These are phyloP conservation scores for Lipomyces kockii DNA, from an alignment of 805 yeast species.

Conservation along the genomic window DNA sequence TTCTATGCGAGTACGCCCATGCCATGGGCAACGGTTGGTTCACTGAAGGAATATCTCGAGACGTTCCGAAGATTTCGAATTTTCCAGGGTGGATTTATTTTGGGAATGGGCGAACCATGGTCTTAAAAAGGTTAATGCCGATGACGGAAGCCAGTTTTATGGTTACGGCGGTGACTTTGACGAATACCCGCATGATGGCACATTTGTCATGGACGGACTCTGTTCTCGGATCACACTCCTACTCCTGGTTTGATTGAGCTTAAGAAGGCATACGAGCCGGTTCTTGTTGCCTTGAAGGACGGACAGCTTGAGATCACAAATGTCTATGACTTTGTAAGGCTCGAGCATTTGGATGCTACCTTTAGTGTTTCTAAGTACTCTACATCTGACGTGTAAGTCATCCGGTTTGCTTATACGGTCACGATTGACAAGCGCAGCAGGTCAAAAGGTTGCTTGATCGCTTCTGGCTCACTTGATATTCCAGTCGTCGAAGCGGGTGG, in stretches of 20 bases:
- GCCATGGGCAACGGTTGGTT: slow-evolving; percentile 51
- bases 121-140: slow-evolving; percentile 30
- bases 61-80: slow-evolving; percentile 43
- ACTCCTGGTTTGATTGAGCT: slow-evolving; percentile 47
- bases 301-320: slow-evolving; percentile 35
- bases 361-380: slow-evolving; percentile 13
- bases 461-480: slow-evolving; percentile 9
- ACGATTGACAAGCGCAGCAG: neutral
- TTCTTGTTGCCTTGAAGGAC: slow-evolving; percentile 19
- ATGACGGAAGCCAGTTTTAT: slow-evolving; percentile 35
- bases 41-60: slow-evolving; percentile 45
- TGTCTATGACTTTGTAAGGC: slow-evolving; percentile 37
- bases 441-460: neutral
- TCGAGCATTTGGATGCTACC: slow-evolving; percentile 30
- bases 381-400: slow-evolving; percentile 8
- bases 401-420: neutral
- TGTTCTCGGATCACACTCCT: slow-evolving; percentile 45
- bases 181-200: slow-evolving; percentile 47
- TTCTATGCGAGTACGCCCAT: slow-evolving; percentile 49
- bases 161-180: slow-evolving; percentile 50
- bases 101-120: slow-evolving; percentile 53
- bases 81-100: slow-evolving; percentile 48
- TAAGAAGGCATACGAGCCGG: slow-evolving; percentile 47
- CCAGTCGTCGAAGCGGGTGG: slow-evolving; percentile 14
- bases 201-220: slow-evolving; percentile 49